These are phyloP conservation scores for Penicillium taxi DNA, from an alignment of 495 filamentous ascomycete genomes.

Conservation along the genomic window DNA sequence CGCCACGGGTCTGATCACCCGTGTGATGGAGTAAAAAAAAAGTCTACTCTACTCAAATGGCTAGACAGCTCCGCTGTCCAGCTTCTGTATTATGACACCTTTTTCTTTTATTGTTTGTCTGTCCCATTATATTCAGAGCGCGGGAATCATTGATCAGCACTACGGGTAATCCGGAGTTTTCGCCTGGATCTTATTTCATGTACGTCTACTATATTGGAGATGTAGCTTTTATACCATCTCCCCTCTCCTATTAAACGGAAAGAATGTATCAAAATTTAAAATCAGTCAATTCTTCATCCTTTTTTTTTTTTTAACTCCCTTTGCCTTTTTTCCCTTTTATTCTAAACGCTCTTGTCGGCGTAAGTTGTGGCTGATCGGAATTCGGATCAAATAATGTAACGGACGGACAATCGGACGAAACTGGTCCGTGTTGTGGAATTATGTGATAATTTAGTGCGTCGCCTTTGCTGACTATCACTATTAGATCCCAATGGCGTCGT, in stretches of 20 bases:
- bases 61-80: constrained; percentile 7
- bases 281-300: constrained; percentile 1
- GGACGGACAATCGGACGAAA: constrained; percentile 16
- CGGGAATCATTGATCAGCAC: constrained; percentile 28
- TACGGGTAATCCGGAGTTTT: constrained; percentile 34
- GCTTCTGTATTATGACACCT: constrained; percentile 31
- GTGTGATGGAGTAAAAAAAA: constrained; percentile 52
- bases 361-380: neutral
- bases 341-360: too few relatives aligned
- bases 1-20: constrained; percentile 83
- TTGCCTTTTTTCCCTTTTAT: too few relatives aligned
- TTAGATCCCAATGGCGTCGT: too few relatives aligned
- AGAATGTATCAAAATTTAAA: constrained; percentile 21
- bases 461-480: too few relatives aligned
- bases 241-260: constrained; percentile 20
- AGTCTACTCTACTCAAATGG: too few relatives aligned
- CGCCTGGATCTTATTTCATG: constrained; percentile 32
- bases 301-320: too few relatives aligned
- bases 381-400: constrained; percentile 19
- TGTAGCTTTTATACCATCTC: constrained; percentile 29
- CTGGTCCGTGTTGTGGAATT: neutral
- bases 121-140: constrained; percentile 28
- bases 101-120: constrained; percentile 27
- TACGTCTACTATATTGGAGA: constrained; percentile 43
- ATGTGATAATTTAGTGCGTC: neutral